Evolutionary conservation across 1,139 yeast genomes (phyloP).

Genomic region (Zygotorulaspora mrakii): DNA sequence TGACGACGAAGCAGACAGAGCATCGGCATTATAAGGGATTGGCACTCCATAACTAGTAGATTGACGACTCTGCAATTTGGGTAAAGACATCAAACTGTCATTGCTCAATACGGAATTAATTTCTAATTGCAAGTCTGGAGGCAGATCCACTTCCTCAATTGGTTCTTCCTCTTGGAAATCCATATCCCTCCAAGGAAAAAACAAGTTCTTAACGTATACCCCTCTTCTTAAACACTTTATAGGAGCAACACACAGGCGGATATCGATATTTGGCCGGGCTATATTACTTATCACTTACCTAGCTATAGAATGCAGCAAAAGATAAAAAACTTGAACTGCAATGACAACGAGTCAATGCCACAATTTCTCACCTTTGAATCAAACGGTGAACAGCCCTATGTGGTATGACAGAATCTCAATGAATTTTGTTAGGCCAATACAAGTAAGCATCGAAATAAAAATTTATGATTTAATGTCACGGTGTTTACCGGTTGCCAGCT

Average conservation of each 20-base stretch:
- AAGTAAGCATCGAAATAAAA: no score
- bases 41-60: slow-evolving; percentile 1
- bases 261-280: background rate
- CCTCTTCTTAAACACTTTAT: background rate
- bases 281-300: slow-evolving; percentile 1
- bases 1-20: slow-evolving; percentile 31
- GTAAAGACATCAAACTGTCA: slow-evolving; percentile 6
- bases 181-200: slow-evolving; percentile 8
- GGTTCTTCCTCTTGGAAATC: slow-evolving; percentile 10
- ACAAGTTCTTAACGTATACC: background rate
- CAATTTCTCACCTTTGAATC: background rate
- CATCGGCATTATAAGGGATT: slow-evolving; percentile 9
- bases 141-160: slow-evolving; percentile 31
- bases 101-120: slow-evolving; percentile 19
- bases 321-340: background rate
- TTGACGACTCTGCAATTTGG: slow-evolving; percentile 3
- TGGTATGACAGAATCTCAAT: background rate
- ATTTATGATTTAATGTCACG: no score
- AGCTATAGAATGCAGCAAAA: background rate
- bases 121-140: slow-evolving; percentile 27
- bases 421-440: no score
- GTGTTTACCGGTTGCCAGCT: background rate
- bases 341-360: background rate
- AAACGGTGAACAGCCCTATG: background rate
- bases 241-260: background rate